Evolutionary conservation across 306 rosid species (phyloP), one percentile per base, ranked within the genome.

Genomic region (Castanea mollissima): DNA sequence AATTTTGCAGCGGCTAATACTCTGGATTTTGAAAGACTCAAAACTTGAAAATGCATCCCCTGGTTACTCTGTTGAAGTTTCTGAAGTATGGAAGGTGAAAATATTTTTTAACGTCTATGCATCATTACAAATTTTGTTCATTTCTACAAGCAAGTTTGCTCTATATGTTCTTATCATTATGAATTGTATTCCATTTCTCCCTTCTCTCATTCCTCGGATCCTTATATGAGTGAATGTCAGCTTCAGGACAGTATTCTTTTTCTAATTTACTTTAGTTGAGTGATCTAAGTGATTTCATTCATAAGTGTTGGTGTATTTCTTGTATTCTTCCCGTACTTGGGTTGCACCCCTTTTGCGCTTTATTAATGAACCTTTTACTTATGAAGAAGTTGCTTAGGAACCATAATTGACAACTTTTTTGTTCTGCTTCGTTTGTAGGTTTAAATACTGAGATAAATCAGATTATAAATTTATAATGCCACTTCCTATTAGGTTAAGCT

Each of bases 1-100:
- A 31, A 68, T 75, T 38, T 64, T 84, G 93, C 92, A 92, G 99
- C 89, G 56, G 82, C 89, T 95, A 77, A 44, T 95, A 74, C 87
- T 81, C 69, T 86, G 81, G 77, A 82, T 88, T 75, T 73, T 87
- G 79, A 88, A 77, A 71, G 89, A 84, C 63, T 76, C 15, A 76
- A 74, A 34, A 60, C 68, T 79, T 55, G 84, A 76, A 76, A 68
- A 58, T 68, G 51, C 56, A 56, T 77, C 90, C 74, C 79, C 79
- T 80, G 74, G 77, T 82, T 60, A 27, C 57, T 63, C 27, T 21
- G 65, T 67, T 76, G 79, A 88, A 71, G 73, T 81, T 57, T 67
- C 41, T 74, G 82, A 75, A 71, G 79, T 78, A 70, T 89, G 88
- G 92, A 92, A 91, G 94, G 99, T 92, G 76, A 54, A n/a, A 16